Evolutionary conservation across 768 basidiomycete species (phyloP).

Genomic region (Phallus indusiatus): DNA sequence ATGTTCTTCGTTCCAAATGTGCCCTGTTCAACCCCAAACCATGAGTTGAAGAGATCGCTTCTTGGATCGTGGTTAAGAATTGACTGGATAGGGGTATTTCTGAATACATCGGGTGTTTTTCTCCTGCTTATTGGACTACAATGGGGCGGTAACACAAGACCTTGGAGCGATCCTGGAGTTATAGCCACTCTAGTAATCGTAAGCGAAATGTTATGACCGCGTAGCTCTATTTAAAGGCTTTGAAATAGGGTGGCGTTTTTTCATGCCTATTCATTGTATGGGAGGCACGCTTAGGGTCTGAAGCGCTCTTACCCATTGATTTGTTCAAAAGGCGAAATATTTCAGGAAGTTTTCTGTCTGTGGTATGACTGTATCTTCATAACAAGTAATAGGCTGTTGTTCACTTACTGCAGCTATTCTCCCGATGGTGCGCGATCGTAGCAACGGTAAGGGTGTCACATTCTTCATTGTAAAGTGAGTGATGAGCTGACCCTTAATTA

Average conservation of each 20-base stretch:
- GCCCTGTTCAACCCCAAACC: neutral
- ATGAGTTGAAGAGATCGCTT: no score
- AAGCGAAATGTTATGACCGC: neutral
- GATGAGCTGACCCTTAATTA: neutral
- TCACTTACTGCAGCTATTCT: no score
- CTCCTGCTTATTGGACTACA: slow-evolving; percentile 34
- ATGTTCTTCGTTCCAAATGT: neutral
- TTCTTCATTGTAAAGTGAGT: no score
- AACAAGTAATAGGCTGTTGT: no score
- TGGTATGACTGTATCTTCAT: slow-evolving; percentile 7
- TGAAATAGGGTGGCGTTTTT: no score
- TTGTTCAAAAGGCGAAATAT: slow-evolving; percentile 24
- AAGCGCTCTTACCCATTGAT: slow-evolving; percentile 30
- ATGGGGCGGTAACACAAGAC: slow-evolving; percentile 36
- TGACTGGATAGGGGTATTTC: slow-evolving; percentile 32
- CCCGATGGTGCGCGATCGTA: no score
- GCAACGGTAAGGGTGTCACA: no score
- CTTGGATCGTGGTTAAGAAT: slow-evolving; percentile 18
- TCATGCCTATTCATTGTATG: slow-evolving; percentile 17
- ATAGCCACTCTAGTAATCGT: slow-evolving; percentile 14
- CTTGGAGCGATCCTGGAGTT: slow-evolving; percentile 33
- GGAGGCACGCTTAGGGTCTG: slow-evolving; percentile 23
- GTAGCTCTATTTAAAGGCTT: no score
- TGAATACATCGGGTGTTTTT: slow-evolving; percentile 28
- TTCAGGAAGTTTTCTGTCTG: slow-evolving; percentile 21